Conservation (phyloP, 2,329 filamentous ascomycete genomes). For the Hymenoscyphus scutula region DNA sequence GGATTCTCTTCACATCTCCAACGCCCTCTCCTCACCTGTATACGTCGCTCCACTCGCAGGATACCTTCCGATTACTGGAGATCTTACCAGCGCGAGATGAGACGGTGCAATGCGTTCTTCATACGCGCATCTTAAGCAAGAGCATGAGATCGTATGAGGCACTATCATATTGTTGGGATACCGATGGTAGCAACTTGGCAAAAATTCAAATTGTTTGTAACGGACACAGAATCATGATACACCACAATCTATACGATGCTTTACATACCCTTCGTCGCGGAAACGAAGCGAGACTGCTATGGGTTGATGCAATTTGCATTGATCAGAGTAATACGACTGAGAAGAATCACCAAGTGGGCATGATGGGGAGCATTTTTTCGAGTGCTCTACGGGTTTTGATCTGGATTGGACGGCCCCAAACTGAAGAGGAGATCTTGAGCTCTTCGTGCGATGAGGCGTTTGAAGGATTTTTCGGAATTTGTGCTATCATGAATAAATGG, state of each 20-base stretch:
- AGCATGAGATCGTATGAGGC: background rate
- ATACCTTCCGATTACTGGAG: background rate
- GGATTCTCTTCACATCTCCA: no score
- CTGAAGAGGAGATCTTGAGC: background rate
- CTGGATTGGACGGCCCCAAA: conserved; percentile 1
- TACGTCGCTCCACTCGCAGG: background rate
- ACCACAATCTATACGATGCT: background rate
- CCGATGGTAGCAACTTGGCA: background rate
- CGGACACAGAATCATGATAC: background rate
- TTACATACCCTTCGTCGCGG: background rate
- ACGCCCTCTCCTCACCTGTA: no score
- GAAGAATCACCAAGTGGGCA: conserved; percentile 2
- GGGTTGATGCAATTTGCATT: conserved; percentile 10
- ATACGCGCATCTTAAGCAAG: background rate
- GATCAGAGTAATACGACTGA: conserved; percentile 3
- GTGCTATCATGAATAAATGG: background rate
- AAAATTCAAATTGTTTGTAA: background rate
- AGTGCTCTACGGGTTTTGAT: background rate
- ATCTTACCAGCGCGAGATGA: background rate
- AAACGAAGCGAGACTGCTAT: background rate
- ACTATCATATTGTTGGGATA: background rate
- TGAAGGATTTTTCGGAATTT: background rate
- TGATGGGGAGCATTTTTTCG: conserved; percentile 9
- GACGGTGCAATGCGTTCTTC: background rate
- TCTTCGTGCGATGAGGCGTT: background rate